Base-by-base conservation (phyloP, 2,329 filamentous ascomycete species). In the Cladosporium colombiae region DNA sequence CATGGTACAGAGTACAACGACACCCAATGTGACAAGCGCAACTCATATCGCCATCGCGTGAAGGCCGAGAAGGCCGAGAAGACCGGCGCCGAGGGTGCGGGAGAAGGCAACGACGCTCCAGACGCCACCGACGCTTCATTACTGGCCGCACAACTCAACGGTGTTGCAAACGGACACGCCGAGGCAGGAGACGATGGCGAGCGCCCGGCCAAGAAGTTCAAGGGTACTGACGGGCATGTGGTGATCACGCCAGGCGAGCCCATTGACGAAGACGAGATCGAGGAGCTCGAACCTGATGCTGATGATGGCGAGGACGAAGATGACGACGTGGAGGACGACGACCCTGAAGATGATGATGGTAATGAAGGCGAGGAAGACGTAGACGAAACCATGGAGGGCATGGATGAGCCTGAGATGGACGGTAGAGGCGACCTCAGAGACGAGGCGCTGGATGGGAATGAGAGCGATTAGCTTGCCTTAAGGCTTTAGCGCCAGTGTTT, bases 21-120 rank as follows among this genome's bases (percentile, higher is more conserved):
- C 69, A 86, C 88, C 65, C 89, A 92, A 76, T 87, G 88, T 23
- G 88, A 89, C 65, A 93, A 93, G 79, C 88, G 90, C 62, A 91
- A 88, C 70, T 87, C 85, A 18, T 91, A 92, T 78, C 85, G 89
- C 62, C 86, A 88, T 72, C 90, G 89, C 72, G 85, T 89, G 21
- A 87, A 88, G 40, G 88, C 87, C 62, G 86, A 88, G 62, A 91
- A 90, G 77, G 72, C 74, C 1, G 71, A 71, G 7, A 71, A 71
- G 5, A 67, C 67, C 1, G 64, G 55, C 40, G n/a, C 10, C 18
- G 61, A 44, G 10, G 25, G n/a, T n/a, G 44, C 64, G 16, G 79
- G 78, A 62, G 78, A 73, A 16, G 73, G 72, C 50, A 62, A 69
- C 21, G 66, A 70, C 23, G 56, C 72, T 16, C 64, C 68, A 29